Evolutionary conservation across 768 basidiomycete genomes (phyloP), one percentile per base, ranked within the genome.

Genomic region (Boletus sp.): DNA sequence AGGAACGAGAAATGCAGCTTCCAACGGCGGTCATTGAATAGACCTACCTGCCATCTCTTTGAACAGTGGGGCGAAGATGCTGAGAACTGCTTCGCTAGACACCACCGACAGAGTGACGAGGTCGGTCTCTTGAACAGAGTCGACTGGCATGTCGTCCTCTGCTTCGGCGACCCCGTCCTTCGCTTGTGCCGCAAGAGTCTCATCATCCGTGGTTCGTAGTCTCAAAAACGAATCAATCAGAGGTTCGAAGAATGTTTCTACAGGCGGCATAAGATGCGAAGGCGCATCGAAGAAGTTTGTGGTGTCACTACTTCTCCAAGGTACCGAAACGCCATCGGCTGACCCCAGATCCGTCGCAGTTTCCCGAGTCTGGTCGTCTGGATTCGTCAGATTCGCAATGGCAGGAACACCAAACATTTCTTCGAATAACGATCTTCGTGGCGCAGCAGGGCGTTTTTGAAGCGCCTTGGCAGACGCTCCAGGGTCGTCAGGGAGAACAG

Each of bases 371-470:
- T 60, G 54, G 40, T 69, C 64, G 12, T 60, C 47, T 35, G 68
- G 56, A n/a, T 60, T 50, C 17, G 70, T 59, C 35, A 67, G 58
- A 33, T 75, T 67, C 7, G 65, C 63, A 62, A 94, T 84, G 3
- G 89, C 88, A 44, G 90, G 83, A 56, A 82, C 77, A 39, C 94
- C 94, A 67, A 96, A 97, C 66, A 95, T 90, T 66, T 95, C 93
- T 70, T 92, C 89, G 74, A 95, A 92, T 7, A 97, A 76, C 8
- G 91, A 89, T 56, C 78, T 76, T 59, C 66, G 76, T 24, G 70
- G 68, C 61, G 77, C 62, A 60, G 65, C 54, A 66, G 67, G 37
- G 56, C 57, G 20, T 64, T 66, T 47, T 68, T 65, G 49, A 56
- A 67, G 55, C 79, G 73, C 77, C 36, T 69, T 76, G 18, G 80